These are phyloP conservation scores for Brassica cretica DNA, from an alignment of 345 rosid genomes.

Conservation along the genomic window DNA sequence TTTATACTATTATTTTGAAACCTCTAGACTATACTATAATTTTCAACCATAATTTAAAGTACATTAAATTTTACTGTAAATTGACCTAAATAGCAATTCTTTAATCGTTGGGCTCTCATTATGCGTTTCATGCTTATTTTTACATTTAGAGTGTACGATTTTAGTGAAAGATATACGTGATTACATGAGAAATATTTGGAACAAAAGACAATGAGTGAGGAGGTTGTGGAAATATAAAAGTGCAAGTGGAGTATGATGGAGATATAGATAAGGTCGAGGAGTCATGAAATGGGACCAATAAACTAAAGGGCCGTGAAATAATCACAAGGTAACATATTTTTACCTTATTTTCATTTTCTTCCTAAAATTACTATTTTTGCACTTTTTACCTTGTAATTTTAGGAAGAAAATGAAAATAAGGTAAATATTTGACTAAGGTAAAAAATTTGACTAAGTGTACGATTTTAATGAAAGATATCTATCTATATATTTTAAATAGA, in stretches of 20 bases:
- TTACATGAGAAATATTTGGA: neutral
- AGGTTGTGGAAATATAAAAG: constrained; percentile 26
- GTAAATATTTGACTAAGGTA: too few relatives aligned
- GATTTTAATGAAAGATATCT: too few relatives aligned
- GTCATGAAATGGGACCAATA: constrained; percentile 42
- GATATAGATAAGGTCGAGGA: constrained; percentile 59
- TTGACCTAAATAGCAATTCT: neutral
- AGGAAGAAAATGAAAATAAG: too few relatives aligned
- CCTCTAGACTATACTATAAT: neutral
- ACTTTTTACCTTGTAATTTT: too few relatives aligned
- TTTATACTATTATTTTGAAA: neutral
- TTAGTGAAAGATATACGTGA: neutral
- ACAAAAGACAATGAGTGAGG: neutral
- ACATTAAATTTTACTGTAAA: neutral
- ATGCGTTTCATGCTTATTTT: neutral
- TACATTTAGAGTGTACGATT: neutral
- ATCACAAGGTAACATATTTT: too few relatives aligned
- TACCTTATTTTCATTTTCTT: too few relatives aligned
- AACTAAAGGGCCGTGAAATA: neutral
- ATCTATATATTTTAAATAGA: too few relatives aligned
- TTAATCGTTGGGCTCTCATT: neutral
- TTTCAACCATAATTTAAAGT: neutral
- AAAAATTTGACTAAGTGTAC: too few relatives aligned
- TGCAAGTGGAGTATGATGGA: constrained; percentile 27
- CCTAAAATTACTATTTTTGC: too few relatives aligned